Base-by-base conservation (phyloP, 306 rosid genomes). In the Purshia tridentata region DNA sequence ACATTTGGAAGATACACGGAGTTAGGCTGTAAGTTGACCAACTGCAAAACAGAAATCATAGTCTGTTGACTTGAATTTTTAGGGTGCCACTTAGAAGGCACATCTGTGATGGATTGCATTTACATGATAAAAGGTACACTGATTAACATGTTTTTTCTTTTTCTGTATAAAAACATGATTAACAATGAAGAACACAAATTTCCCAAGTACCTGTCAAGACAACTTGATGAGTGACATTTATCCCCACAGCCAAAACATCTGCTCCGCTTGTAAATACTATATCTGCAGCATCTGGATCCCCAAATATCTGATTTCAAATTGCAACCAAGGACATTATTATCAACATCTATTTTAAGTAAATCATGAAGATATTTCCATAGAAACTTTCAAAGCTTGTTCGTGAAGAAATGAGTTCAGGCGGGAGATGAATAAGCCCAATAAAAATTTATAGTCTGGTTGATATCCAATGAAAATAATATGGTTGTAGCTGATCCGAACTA, bases 271-370 rank as follows among this genome's bases (percentile, higher is more conserved):
- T 91, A 62, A 89, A 93, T 69, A 91, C 97, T 60, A 88, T 84
- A 80, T 93, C 97, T 65, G 98, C 97, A 81, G 98, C 97, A 60
- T 91, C 96, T 29, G 98, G 97, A 77, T 93, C 98, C 63, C 98
- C 97, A 80, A 85, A 91, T 71, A 88, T 87, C 98, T 93, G 76
- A 53, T 51, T 59, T 64, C 51, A 48, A 47, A 76, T 37, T 4
- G 53, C 44, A 46, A 39, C 41, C 23, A 71, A 72, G 67, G 60
- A 48, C 57, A 35, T 14, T 67, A 49, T 23, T 1, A 13, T 29
- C 58, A 49, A 9, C 29, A 49, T 49, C 9, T 29, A 23, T 20
- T 51, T 23, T 9, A 22, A 67, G 14, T 44, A 50, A 29, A 76
- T 23, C 41, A 7, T n/a, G 29, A 29, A 66, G 2, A 56, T 10